These are phyloP conservation scores for Coemansia reversa DNA, from an alignment of 192 early-diverging fungal species.

Conservation along the genomic window DNA sequence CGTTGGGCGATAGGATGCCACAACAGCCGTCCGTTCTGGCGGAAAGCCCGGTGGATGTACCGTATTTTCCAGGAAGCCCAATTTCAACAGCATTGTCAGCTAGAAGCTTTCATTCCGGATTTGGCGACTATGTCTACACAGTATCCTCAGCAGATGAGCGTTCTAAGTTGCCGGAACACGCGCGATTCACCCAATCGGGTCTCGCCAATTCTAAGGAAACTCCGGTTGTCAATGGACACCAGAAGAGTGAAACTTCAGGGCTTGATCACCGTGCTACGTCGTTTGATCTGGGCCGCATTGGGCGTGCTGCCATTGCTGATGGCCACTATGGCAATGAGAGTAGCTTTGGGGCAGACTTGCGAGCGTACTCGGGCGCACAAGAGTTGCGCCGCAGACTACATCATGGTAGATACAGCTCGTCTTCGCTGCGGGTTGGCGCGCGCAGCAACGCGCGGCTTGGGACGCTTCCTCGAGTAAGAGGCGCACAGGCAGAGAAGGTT, in stretches of 20 bases:
- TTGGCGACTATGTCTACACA: constrained; percentile 17
- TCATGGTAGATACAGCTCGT: background rate
- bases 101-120: constrained; percentile 18
- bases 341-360: background rate
- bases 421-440: constrained; percentile 7
- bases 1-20: background rate
- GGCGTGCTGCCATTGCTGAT: constrained; percentile 1
- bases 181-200: background rate
- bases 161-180: background rate
- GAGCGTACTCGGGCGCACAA: background rate
- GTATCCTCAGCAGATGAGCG: constrained; percentile 35
- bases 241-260: background rate
- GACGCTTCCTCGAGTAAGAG: constrained; percentile 1
- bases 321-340: background rate
- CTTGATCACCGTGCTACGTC: constrained; percentile 50
- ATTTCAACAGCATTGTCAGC: constrained; percentile 24
- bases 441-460: constrained; percentile 28
- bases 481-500: constrained; percentile 7
- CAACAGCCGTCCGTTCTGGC: constrained; percentile 3
- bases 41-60: constrained; percentile 34
- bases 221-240: background rate
- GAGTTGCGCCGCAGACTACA: background rate
- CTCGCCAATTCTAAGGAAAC: background rate
- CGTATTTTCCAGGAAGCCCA: constrained; percentile 27
- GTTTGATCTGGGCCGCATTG: constrained; percentile 45